These are phyloP conservation scores for Plasmopara muralis DNA, from an alignment of 352 stramenopile genomes.

Conservation along the genomic window DNA sequence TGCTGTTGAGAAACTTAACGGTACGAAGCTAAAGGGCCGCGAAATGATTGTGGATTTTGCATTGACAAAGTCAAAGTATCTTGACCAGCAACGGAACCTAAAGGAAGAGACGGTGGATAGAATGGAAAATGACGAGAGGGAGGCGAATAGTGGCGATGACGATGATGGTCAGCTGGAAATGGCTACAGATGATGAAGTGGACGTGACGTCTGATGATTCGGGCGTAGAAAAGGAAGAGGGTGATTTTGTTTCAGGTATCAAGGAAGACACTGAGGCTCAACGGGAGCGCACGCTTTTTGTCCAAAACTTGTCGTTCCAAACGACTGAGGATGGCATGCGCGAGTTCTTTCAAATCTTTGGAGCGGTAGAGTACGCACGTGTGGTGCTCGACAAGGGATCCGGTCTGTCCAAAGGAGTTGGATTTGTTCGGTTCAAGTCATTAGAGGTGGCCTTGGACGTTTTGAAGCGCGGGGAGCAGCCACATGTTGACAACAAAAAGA, in stretches of 20 bases:
- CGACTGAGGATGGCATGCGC: slow-evolving; percentile 56
- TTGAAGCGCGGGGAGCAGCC: slow-evolving; percentile 46
- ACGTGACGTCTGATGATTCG: slow-evolving; percentile 20
- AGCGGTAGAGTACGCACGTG: slow-evolving; percentile 67
- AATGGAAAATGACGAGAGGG: slow-evolving; percentile 31
- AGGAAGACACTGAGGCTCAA: slow-evolving; percentile 69
- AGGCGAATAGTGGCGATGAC: slow-evolving; percentile 32
- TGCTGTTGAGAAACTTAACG: slow-evolving; percentile 72
- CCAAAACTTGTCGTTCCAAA: slow-evolving; percentile 83
- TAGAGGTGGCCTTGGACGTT: slow-evolving; percentile 45
- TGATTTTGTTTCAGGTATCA: slow-evolving; percentile 13
- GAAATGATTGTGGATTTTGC: slow-evolving; percentile 86
- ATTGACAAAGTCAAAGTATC: slow-evolving; percentile 70
- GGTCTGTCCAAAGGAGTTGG: slow-evolving; percentile 74
- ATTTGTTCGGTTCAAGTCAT: slow-evolving; percentile 75
- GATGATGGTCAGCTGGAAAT: slow-evolving; percentile 50
- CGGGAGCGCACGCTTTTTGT: slow-evolving; percentile 78
- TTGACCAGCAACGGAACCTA: slow-evolving; percentile 66
- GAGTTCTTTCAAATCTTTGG: slow-evolving; percentile 73
- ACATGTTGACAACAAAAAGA: slow-evolving; percentile 33
- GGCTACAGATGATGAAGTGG: slow-evolving; percentile 35
- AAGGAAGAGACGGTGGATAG: slow-evolving; percentile 25
- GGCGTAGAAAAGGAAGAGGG: slow-evolving; percentile 26
- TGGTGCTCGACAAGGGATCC: slow-evolving; percentile 77
- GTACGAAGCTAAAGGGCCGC: slow-evolving; percentile 69